Evolutionary conservation across 169 alveolate genomes (phyloP), one percentile per base, ranked within the genome.

Genomic region (Plasmodium coatneyi): DNA sequence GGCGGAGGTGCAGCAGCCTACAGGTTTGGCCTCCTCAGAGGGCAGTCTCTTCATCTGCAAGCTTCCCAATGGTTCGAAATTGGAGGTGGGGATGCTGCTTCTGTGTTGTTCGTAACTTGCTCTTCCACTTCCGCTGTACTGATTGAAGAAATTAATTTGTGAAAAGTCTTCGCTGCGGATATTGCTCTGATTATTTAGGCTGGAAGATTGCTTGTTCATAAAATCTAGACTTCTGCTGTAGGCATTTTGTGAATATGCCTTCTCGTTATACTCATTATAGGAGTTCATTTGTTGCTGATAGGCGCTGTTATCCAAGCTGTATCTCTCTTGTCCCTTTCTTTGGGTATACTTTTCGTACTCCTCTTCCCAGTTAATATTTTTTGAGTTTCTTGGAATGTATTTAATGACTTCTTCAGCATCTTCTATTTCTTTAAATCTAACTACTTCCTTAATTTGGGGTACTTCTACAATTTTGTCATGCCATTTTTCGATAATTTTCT

Each of bases 341-440:
- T 80, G 41, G 7, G 84, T 71, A 30, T 91, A 91, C 74, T 91
- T 91, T 43, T 71, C 71, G 70, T 91, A 96, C 92, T 96, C 97
- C 92, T 92, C 95, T 80, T 96, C 97, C 97, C 97, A 96, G 89
- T 96, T 96, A 83, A 96, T 96, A 95, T 96, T 92, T 36, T 95
- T 95, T 43, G 95, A 95, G 22, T 96, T 95, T 93, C 89, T 93
- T 70, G 97, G 97, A 80, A 94, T 91, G 95, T 96, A 97, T 87
- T 97, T 96, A 36, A 97, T 97, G 30, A 97, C 96, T 93, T 97
- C 98, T 66, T 97, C 98, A 34, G 98, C 95, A 83, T 95, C 98
- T 82, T 96, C 97, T 41, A 97, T 96, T 79, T 97, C 97, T 94
- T 96, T 94, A 95, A 95, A 97, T 76, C 98, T 97, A 41, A 97